These are phyloP conservation scores for Dichotomocladium elegans DNA, from an alignment of 371 early-diverging fungal genomes.

Conservation along the genomic window DNA sequence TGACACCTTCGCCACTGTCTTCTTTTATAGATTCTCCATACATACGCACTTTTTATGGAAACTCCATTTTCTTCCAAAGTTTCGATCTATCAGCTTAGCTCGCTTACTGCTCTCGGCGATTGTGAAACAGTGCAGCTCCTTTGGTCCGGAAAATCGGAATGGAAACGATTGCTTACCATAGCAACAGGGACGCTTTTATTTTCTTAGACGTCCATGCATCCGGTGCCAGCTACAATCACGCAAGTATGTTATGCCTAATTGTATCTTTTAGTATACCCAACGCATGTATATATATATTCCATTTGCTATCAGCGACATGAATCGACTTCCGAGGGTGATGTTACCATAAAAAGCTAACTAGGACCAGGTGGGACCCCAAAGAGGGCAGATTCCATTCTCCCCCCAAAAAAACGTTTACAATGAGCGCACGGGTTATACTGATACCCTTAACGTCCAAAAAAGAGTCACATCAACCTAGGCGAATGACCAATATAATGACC, in stretches of 20 bases:
- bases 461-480: too few relatives aligned
- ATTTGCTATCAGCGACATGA: too few relatives aligned
- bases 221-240: neutral
- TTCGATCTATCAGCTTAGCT: neutral
- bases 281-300: neutral
- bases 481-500: too few relatives aligned
- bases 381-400: too few relatives aligned
- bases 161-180: neutral
- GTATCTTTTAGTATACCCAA: neutral
- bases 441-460: too few relatives aligned
- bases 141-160: neutral
- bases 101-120: constrained; percentile 5
- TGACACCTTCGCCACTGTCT: neutral
- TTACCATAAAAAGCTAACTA: neutral
- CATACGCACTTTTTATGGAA: neutral
- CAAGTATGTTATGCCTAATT: neutral
- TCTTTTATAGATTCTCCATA: neutral
- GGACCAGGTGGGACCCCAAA: constrained; percentile 8
- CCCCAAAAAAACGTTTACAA: too few relatives aligned
- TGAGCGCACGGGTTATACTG: too few relatives aligned
- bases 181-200: neutral
- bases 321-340: neutral
- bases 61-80: neutral
- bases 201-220: neutral
- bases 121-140: constrained; percentile 5